Evolutionary conservation across 179 eudicot species (phyloP).

Genomic region (Beta lomatogona): DNA sequence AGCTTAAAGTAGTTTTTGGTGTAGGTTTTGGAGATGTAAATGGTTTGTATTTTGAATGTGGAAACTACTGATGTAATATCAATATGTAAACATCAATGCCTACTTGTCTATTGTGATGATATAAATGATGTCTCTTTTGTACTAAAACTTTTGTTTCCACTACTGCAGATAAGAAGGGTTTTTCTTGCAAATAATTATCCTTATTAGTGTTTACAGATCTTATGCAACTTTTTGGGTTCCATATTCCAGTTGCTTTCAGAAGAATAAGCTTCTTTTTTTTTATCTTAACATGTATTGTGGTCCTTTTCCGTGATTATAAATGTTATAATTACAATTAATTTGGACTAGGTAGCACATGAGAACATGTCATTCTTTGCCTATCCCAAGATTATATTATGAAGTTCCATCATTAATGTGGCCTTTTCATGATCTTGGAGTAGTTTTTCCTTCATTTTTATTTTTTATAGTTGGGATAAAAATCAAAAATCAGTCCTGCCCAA

Average conservation of each 20-base stretch:
- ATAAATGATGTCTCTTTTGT: slow-evolving; percentile 14
- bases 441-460: not conserved
- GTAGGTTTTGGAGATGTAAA: slow-evolving; percentile 1
- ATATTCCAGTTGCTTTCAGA: not conserved
- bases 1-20: too few species aligned
- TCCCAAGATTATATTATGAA: not conserved
- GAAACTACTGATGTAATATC: not conserved
- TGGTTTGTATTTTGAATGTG: not conserved
- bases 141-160: not conserved
- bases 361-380: not conserved
- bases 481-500: not conserved
- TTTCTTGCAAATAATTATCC: not conserved
- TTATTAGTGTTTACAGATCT: not conserved
- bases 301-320: not conserved
- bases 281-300: not conserved
- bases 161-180: not conserved
- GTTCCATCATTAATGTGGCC: not conserved
- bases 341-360: not conserved
- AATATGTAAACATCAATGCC: slow-evolving; percentile 4
- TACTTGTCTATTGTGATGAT: not conserved
- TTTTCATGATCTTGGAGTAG: not conserved
- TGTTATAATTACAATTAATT: not conserved
- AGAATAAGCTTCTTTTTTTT: not conserved
- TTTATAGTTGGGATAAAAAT: not conserved
- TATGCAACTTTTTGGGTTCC: slow-evolving; percentile 1